phyloP scores from a whole-genome alignment of 192 early-diverging fungal species.

The Gryganskiella cystojenkinii region DNA sequence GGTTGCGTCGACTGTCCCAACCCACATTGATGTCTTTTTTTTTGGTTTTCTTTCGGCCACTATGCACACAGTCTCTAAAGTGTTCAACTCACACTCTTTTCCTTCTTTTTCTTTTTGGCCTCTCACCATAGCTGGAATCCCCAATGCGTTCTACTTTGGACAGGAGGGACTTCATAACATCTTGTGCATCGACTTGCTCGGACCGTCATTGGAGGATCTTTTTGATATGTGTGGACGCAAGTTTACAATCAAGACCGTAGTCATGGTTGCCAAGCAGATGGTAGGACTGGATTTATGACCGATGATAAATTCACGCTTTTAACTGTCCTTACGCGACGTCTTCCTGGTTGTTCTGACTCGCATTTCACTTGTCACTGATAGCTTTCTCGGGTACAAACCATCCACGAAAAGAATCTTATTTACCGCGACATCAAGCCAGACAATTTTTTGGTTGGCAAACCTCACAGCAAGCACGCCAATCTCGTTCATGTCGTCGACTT shows the following conservation, averaged over 20 bases:
- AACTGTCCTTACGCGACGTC: neutral
- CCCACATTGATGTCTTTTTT: too few species aligned
- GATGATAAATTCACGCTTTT: too few species aligned
- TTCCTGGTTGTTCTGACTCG: neutral
- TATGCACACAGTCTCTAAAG: too few species aligned
- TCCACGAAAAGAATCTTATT: conserved; percentile 95
- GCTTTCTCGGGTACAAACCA: conserved; percentile 85
- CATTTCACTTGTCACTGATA: conserved; percentile 35
- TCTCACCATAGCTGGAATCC: conserved; percentile 83
- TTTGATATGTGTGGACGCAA: conserved; percentile 96
- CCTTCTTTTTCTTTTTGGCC: neutral
- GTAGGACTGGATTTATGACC: conserved; percentile 55
- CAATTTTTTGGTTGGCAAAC: conserved; percentile 95
- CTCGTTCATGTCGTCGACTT: conserved; percentile 95
- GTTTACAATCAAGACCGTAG: conserved; percentile 94
- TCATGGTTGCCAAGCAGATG: conserved; percentile 97
- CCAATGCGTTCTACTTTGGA: conserved; percentile 94
- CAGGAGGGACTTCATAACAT: conserved; percentile 97
- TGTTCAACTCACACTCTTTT: too few species aligned
- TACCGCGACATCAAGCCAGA: conserved; percentile 99
- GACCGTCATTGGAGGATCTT: conserved; percentile 93
- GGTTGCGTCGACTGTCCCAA: too few species aligned
- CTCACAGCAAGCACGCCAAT: conserved; percentile 66
- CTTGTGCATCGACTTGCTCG: conserved; percentile 93
- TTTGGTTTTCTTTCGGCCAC: too few species aligned